Evolutionary conservation across 2,329 filamentous ascomycete genomes (phyloP).

Genomic region (Ceratocystiopsis sp.): DNA sequence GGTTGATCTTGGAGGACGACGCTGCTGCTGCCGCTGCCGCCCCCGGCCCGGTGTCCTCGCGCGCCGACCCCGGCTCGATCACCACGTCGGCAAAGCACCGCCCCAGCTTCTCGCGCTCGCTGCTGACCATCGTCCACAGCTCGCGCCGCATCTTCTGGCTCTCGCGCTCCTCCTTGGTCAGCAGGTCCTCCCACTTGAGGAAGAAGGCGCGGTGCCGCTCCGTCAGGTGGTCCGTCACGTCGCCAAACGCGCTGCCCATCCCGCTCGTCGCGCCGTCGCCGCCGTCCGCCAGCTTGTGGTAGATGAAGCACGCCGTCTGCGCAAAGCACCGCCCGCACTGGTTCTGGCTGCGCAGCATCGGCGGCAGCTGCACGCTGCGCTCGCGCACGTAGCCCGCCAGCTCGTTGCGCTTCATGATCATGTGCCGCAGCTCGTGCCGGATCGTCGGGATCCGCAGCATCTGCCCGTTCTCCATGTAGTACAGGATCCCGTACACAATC

Average conservation of each 20-base stretch:
- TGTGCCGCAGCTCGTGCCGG: constrained; percentile 76
- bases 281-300: constrained; percentile 77
- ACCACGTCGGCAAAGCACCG: constrained; percentile 81
- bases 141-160: constrained; percentile 75
- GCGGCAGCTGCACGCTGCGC: constrained; percentile 60
- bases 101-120: constrained; percentile 71
- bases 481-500: constrained; percentile 76
- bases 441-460: constrained; percentile 74
- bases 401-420: constrained; percentile 92
- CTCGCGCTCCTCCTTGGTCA: constrained; percentile 90
- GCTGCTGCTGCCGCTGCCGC: constrained; percentile 49
- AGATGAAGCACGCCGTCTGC: constrained; percentile 78
- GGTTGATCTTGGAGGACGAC: constrained; percentile 69
- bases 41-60: constrained; percentile 35
- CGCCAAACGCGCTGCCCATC: constrained; percentile 65
- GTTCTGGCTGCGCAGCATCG: constrained; percentile 69
- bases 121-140: constrained; percentile 89
- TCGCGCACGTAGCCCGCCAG: constrained; percentile 74
- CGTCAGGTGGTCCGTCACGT: constrained; percentile 62
- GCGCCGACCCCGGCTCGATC: constrained; percentile 59
- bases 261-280: constrained; percentile 69
- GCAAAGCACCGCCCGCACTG: constrained; percentile 81
- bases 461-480: constrained; percentile 84
- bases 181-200: constrained; percentile 78
- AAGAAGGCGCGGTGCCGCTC: constrained; percentile 68